phyloP scores from a whole-genome alignment of 176 grass and related monocot species.

The Lolium rigidum region DNA sequence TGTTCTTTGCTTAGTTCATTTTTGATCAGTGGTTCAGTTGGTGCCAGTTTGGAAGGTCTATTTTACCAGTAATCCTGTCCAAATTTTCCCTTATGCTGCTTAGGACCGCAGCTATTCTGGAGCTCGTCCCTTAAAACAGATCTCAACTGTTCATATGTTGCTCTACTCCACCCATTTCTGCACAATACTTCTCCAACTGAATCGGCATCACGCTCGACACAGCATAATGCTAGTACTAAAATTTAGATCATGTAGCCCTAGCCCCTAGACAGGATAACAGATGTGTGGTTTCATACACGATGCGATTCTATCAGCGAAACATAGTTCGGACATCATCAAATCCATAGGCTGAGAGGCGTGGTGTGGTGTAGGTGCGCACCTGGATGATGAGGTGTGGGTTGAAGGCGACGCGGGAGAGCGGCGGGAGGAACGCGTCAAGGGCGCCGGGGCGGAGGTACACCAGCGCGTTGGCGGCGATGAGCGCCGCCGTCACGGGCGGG shows the following conservation, averaged over 20 bases:
- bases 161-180: background rate
- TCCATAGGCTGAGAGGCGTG: background rate
- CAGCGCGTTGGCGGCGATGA: slow-evolving; percentile 79
- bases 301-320: background rate
- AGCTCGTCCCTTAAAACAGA: background rate
- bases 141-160: background rate
- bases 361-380: slow-evolving; percentile 45
- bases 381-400: slow-evolving; percentile 86
- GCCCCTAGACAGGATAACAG: too few species aligned
- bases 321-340: background rate
- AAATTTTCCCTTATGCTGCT: background rate
- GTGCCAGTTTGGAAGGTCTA: background rate
- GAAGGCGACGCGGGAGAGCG: slow-evolving; percentile 64
- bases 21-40: background rate
- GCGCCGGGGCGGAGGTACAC: slow-evolving; percentile 78
- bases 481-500: slow-evolving; percentile 79
- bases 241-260: background rate
- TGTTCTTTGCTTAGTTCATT: too few species aligned
- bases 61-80: background rate
- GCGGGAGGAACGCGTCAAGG: slow-evolving; percentile 76
- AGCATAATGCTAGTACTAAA: background rate
- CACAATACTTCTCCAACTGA: background rate
- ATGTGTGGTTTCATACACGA: background rate
- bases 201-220: background rate
- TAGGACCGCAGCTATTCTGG: background rate